Conservation (phyloP, 176 grass and related monocot genomes). For the Oryza glaberrima region DNA sequence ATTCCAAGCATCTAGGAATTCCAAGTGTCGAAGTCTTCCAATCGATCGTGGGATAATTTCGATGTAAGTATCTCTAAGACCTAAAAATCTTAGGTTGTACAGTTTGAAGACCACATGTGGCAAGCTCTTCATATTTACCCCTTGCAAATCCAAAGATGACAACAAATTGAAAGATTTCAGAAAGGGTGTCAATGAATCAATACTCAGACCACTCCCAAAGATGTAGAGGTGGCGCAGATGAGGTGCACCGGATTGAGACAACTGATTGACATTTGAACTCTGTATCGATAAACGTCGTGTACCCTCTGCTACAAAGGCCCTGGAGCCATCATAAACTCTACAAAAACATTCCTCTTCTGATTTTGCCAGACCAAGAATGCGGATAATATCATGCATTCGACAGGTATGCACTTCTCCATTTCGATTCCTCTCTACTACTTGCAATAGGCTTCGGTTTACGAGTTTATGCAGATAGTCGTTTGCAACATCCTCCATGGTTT, state of each 20-base stretch:
- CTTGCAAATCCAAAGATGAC: constrained; percentile 2
- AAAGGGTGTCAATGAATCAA: not conserved
- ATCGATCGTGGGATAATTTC: constrained; percentile 2
- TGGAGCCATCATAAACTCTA: not conserved
- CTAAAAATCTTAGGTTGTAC: not conserved
- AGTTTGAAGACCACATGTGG: no score
- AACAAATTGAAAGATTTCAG: not conserved
- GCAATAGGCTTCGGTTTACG: constrained; percentile 45
- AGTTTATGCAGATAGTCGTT: constrained; percentile 48
- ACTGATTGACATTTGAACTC: not conserved
- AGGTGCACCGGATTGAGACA: not conserved
- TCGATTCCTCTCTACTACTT: constrained; percentile 12
- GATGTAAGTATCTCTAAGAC: not conserved
- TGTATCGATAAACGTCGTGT: constrained; percentile 26
- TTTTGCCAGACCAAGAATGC: no score
- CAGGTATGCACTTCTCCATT: constrained; percentile 14
- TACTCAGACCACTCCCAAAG: not conserved
- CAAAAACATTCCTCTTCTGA: constrained; percentile 30
- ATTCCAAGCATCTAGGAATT: not conserved
- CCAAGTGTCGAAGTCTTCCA: constrained; percentile 35
- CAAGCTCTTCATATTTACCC: not conserved
- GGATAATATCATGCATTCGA: not conserved
- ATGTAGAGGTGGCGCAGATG: constrained; percentile 8
- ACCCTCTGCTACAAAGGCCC: not conserved
- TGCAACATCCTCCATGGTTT: constrained; percentile 50